These are phyloP conservation scores for Corymbia calophylla DNA, from an alignment of 441 rosid species.

Conservation along the genomic window DNA sequence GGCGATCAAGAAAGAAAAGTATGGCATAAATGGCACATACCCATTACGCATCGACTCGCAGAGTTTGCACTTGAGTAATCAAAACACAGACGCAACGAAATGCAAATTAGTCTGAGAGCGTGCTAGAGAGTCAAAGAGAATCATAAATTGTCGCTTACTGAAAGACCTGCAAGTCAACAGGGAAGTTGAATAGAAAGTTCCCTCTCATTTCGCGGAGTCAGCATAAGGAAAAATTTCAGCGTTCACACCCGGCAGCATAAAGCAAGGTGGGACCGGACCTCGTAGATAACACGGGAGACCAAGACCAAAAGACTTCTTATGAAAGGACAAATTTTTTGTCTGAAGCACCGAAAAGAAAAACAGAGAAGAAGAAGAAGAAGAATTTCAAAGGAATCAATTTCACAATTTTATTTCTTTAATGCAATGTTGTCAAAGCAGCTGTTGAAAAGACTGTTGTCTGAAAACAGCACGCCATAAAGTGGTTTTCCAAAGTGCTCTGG, in stretches of 20 bases:
- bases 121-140: neutral
- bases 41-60: neutral
- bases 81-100: neutral
- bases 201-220: neutral
- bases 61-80: neutral
- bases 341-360: neutral
- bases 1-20: neutral
- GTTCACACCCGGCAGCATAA: neutral
- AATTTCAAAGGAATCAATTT: neutral
- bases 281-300: neutral
- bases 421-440: neutral
- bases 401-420: neutral
- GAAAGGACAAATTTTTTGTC: neutral
- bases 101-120: neutral
- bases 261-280: neutral
- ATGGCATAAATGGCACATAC: neutral
- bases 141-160: neutral
- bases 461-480: neutral
- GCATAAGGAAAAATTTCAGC: neutral
- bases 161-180: neutral
- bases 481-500: neutral
- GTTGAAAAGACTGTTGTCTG: neutral
- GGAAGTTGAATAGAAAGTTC: neutral
- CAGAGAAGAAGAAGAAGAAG: neutral
- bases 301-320: neutral